A percentile compares a stretch with the other conserved stretches of the same genome.
Evolutionary conservation across 805 yeast genomes (phyloP).

Genomic region (Starmerella bombicola): DNA sequence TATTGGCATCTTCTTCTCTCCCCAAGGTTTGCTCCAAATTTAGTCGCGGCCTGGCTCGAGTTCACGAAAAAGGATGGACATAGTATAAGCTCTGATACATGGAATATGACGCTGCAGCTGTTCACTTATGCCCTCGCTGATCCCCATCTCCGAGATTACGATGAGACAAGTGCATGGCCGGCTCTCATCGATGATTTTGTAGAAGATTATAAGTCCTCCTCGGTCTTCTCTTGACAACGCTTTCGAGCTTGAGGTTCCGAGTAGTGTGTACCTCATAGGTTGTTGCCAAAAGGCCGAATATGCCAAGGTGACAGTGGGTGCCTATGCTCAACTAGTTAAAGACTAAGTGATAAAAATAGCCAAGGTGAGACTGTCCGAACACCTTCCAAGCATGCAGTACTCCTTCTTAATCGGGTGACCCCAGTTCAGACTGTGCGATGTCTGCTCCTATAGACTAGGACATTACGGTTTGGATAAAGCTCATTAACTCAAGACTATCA

Average conservation of each 20-base stretch:
- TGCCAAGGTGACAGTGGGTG: not conserved
- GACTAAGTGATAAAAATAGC: too few species aligned
- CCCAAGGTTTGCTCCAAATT: conserved; percentile 27
- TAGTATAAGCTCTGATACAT: conserved; percentile 56
- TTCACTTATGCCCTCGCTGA: conserved; percentile 36
- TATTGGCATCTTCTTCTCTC: conserved; percentile 66
- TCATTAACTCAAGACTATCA: too few species aligned
- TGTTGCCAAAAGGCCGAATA: not conserved
- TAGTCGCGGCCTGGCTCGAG: conserved; percentile 39
- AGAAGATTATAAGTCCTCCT: conserved; percentile 32
- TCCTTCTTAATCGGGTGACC: too few species aligned
- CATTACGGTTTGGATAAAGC: too few species aligned
- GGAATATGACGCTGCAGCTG: conserved; percentile 74
- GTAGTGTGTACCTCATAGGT: not conserved
- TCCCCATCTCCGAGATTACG: conserved; percentile 46
- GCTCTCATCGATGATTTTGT: conserved; percentile 73
- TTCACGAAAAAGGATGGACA: conserved; percentile 33
- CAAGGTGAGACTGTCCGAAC: too few species aligned
- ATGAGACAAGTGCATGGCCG: conserved; percentile 87
- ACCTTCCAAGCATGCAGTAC: too few species aligned
- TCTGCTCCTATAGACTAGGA: too few species aligned
- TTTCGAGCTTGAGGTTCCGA: not conserved
- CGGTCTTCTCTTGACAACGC: not conserved
- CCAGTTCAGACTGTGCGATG: too few species aligned
- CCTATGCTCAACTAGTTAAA: too few species aligned